phyloP scores from a whole-genome alignment of 768 basidiomycete genomes.

The Lyophyllum atratum region DNA sequence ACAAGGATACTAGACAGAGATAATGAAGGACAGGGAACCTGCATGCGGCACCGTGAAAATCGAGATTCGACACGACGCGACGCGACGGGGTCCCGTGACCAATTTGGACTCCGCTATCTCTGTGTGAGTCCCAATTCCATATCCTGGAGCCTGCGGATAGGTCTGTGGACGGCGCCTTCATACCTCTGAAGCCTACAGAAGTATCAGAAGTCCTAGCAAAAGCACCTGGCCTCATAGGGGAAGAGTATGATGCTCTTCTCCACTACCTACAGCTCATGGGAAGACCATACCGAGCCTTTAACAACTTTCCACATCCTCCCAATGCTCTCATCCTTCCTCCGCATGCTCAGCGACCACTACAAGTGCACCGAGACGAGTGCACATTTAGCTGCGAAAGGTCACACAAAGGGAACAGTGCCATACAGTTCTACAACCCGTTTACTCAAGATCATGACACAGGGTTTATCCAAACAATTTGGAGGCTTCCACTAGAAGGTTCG shows the following conservation, averaged over 20 bases:
- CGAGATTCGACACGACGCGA: too few relatives aligned
- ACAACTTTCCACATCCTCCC: constrained; percentile 14
- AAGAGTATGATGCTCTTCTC: constrained; percentile 15
- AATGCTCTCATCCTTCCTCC: constrained; percentile 16
- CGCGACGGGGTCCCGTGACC: too few relatives aligned
- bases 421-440: constrained; percentile 21
- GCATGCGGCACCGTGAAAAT: too few relatives aligned
- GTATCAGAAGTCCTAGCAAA: constrained; percentile 10
- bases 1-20: too few relatives aligned
- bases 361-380: constrained; percentile 10
- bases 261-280: constrained; percentile 17
- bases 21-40: too few relatives aligned
- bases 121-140: too few relatives aligned
- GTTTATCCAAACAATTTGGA: constrained; percentile 3
- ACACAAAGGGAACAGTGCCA: constrained; percentile 23
- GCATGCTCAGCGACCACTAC: constrained; percentile 6
- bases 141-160: too few relatives aligned
- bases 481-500: background rate
- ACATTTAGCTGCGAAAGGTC: constrained; percentile 20
- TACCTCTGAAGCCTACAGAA: background rate
- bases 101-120: too few relatives aligned
- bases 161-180: background rate
- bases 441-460: background rate
- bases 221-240: constrained; percentile 3
- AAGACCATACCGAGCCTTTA: constrained; percentile 6